Base-by-base conservation (phyloP, 2,329 filamentous ascomycete species). In the Pseudohalonectria lignicola region DNA sequence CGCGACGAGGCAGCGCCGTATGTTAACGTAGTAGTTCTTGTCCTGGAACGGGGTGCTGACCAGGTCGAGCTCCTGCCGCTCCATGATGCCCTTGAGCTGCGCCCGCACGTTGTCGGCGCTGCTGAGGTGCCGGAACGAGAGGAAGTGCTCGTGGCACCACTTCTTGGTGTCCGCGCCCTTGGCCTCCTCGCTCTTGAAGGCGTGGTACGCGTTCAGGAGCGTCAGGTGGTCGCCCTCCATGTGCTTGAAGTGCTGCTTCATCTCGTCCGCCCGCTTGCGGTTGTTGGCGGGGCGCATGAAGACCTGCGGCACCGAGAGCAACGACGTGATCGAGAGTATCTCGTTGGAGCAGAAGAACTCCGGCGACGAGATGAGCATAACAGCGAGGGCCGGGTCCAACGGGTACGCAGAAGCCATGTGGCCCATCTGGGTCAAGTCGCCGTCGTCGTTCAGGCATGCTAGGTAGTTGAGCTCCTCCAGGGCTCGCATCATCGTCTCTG, bases 301-400 rank as follows among this genome's bases (percentile, higher is more conserved):
- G 43, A 96, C 77, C 56, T 95, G 86, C 1, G 92, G 92, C 10
- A 96, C 92, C 0, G 90, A 96, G 16, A 98, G 76, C 10, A 98
- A 75, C 1, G 92, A 83, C 1, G 88, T 94, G 50, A 98, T 83
- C 31, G 92, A 96, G 12, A 98, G 73, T 30, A 98, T 92, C 66
- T 98, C 92, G 61, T 96, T 96, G 33, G 88, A 94, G 70, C 92
- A 98, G 66, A 92, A 94, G 62, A 98, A 98, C 55, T 98, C 92
- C 10, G 92, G 90, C 7, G 88, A 94, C 10, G 83, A 88, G 58
- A 98, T 95, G 41, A 98, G 74, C 92, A 98, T 96, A 45, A 98
- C 93, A 1, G 92, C 92, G 25, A 98, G 69, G 1, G 87, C 79
- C 2, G 92, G 92, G 57, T 98, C 93, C 17, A 98, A 75, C 26